Base-by-base conservation (phyloP, 2,329 filamentous ascomycete species). In the Penicillium sp. region DNA sequence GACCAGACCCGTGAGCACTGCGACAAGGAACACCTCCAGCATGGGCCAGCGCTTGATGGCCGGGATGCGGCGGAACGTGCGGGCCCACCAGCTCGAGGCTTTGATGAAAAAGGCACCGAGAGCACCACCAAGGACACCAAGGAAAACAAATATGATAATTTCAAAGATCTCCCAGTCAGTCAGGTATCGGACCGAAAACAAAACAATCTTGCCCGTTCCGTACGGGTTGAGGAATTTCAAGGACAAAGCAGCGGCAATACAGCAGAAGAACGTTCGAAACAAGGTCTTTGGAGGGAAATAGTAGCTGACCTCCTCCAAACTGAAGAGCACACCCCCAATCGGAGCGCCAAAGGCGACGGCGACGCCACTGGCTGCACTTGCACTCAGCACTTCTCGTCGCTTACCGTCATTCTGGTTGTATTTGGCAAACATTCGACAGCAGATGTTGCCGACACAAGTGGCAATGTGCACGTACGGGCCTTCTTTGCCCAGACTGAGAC, bases 211-310 rank as follows among this genome's bases (percentile, higher is more conserved):
- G 73, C 90, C 88, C 0, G 93, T 98, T 34, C 94, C 94, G 69
- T 98, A 99, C 0, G 95, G 95, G 69, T 99, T 96, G 39, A 98
- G 81, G 66, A 97, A 97, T 71, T 97, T 97, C 67, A 99, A 82
- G 1, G 93, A 94, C 37, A 99, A 78, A 0, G 95, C 92, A 1
- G 95, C 93, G 35, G 81, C 89, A 68, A 98, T 98, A 76, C 94
- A 98, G 80, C 94, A 98, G 78, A 98, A 98, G 76, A 99, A 99
- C 0, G 95, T 98, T 55, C 95, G 84, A 80, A 99, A 99, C 8
- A 99, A 84, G 0, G 94, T 98, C 79, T 99, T 98, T 5, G 94
- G 92, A 0, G 95, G 94, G 74, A 98, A 98, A 76, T 98, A 98
- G 76, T 98, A 98, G 67, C 79, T 88, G 63, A 98, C 93, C 82